Base-by-base conservation (phyloP, 225 moss, liverwort and hornwort genomes). In the Climacium dendroides region DNA sequence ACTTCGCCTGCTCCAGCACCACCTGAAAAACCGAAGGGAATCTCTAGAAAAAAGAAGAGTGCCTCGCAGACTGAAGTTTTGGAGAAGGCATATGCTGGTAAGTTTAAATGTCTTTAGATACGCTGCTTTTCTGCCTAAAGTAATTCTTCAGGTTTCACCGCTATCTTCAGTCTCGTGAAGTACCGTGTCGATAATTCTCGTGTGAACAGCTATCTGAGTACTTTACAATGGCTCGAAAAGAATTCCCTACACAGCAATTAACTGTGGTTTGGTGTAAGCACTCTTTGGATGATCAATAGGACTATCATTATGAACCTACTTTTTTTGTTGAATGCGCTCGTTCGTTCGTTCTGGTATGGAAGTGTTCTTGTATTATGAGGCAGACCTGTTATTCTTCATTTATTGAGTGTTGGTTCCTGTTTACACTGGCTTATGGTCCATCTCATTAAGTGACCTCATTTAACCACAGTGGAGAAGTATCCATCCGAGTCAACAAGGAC, bases 21-120 rank as follows among this genome's bases (percentile, higher is more conserved):
- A 63, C 86, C 86, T 60, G 86, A 81, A 86, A 92, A 91, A 77
- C 89, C 90, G 37, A 95, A 93, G 88, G 92, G 91, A 8, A 91
- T 92, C 19, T 91, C 95, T 10, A 93, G 95, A 86, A 91, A 95
- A 79, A 96, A 96, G 90, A 96, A 96, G 81, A 96, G 94, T 79
- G 90, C 94, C 19, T 88, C 88, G 28, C 96, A 96, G 87, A 92
- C 95, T 34, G 96, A 94, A 87, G 87, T 90, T 73, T 71, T 97
- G 91, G 96, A 97, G 92, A 91, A 88, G 35, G 81, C 95, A 28
- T 97, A 97, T 88, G 91, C 95, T 26, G 94, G 96, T 95, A 74
- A 87, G 84, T 61, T 65, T 15, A 45, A 48, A 55, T n/a, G 45
- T 47, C 57, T 94, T 15, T 5, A 15, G 74, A 61, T 70, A 18